These are phyloP conservation scores for Aspergillus quadrilineatus DNA, from an alignment of 2,329 filamentous ascomycete genomes.

Conservation along the genomic window DNA sequence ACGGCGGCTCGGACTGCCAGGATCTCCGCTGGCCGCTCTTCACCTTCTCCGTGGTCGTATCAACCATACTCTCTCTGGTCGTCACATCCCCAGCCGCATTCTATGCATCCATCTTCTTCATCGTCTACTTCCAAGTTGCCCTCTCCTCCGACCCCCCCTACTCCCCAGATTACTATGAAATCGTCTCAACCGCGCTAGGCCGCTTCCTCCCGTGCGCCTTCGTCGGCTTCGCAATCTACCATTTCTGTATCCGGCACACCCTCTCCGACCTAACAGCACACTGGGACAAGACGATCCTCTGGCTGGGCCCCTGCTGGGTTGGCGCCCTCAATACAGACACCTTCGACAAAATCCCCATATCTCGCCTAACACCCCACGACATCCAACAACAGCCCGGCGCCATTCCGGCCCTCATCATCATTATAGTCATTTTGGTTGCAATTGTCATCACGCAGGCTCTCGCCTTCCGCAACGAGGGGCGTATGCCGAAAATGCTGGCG, in stretches of 20 bases:
- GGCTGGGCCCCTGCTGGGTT: constrained; percentile 61
- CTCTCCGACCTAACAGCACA: constrained; percentile 55
- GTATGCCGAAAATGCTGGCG: constrained; percentile 48
- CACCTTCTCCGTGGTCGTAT: constrained; percentile 55
- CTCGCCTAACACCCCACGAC: constrained; percentile 62
- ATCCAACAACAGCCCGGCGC: constrained; percentile 61
- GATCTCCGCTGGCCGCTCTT: constrained; percentile 61
- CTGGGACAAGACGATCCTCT: constrained; percentile 60
- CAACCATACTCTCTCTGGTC: constrained; percentile 56
- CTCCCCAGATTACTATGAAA: constrained; percentile 53
- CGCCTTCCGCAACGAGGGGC: constrained; percentile 57
- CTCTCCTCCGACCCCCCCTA: constrained; percentile 61
- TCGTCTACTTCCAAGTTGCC: constrained; percentile 60
- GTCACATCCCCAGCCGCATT: constrained; percentile 57
- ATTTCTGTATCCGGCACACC: constrained; percentile 52
- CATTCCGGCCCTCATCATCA: constrained; percentile 55
- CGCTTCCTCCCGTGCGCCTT: constrained; percentile 61
- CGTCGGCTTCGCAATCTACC: constrained; percentile 58
- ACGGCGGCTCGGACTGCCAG: constrained; percentile 41
- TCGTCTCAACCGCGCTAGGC: constrained; percentile 55
- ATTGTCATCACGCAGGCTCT: constrained; percentile 58
- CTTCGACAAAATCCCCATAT: constrained; percentile 62
- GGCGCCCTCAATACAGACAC: constrained; percentile 63
- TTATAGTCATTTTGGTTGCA: constrained; percentile 51
- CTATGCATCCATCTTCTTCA: constrained; percentile 55